phyloP scores from a whole-genome alignment of 2,329 filamentous ascomycete genomes.

The Ophiostoma sp. region DNA sequence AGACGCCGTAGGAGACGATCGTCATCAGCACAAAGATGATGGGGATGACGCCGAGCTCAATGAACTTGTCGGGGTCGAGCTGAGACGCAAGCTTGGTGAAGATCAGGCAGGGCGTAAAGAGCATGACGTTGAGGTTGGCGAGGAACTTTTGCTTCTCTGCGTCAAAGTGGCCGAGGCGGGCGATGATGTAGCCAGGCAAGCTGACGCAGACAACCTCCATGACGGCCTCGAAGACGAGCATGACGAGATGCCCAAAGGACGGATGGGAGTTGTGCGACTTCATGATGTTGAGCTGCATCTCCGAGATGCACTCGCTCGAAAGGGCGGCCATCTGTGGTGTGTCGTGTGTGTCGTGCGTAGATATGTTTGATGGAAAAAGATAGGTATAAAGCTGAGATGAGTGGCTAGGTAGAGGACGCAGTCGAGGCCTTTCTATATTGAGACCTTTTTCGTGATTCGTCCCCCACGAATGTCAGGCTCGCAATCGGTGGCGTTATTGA shows the following conservation, averaged over 20 bases:
- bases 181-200: slow-evolving; percentile 88
- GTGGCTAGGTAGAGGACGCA: not conserved
- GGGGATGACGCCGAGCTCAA: slow-evolving; percentile 90
- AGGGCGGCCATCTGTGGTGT: slow-evolving; percentile 5
- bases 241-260: slow-evolving; percentile 60
- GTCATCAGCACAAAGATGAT: slow-evolving; percentile 88
- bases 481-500: not conserved
- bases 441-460: not conserved
- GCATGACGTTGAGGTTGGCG: slow-evolving; percentile 89
- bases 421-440: not conserved
- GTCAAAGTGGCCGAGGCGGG: slow-evolving; percentile 85
- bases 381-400: not conserved
- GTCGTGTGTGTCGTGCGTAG: not conserved
- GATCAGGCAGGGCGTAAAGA: slow-evolving; percentile 96
- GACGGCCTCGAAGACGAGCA: slow-evolving; percentile 91
- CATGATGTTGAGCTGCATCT: slow-evolving; percentile 33
- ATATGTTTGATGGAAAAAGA: not conserved
- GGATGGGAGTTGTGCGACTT: slow-evolving; percentile 53
- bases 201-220: slow-evolving; percentile 93
- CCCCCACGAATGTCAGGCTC: slow-evolving; percentile 7
- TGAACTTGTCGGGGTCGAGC: slow-evolving; percentile 82
- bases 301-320: slow-evolving; percentile 19
- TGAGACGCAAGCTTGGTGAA: slow-evolving; percentile 96
- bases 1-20: slow-evolving; percentile 73
- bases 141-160: slow-evolving; percentile 94